Percentiles rank a stretch among this genome's conserved stretches.
These are phyloP conservation scores for Didymosphaeria variabile DNA, from an alignment of 2,329 filamentous ascomycete species.

Conservation along the genomic window DNA sequence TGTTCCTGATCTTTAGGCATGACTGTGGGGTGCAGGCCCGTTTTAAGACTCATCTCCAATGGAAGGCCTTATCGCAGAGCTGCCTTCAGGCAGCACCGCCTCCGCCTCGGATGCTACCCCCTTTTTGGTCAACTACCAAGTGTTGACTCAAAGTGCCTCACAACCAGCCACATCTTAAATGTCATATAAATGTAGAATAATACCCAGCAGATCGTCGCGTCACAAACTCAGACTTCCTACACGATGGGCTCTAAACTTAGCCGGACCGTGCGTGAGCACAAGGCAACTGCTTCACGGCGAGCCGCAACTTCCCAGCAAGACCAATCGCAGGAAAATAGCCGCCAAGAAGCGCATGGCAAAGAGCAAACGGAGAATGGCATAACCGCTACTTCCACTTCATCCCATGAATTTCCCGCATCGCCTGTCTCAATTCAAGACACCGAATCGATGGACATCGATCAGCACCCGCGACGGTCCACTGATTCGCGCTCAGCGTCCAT, in stretches of 20 bases:
- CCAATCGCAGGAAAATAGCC: constrained; percentile 19
- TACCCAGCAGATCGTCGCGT: too few species aligned
- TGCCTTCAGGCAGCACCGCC: constrained; percentile 40
- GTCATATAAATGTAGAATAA: constrained; percentile 11
- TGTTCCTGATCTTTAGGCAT: neutral
- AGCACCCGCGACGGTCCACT: neutral
- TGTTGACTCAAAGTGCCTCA: constrained; percentile 28
- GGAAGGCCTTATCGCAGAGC: constrained; percentile 25
- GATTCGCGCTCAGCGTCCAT: neutral
- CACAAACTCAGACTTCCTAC: neutral
- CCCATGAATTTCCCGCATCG: neutral
- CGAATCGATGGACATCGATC: constrained; percentile 16
- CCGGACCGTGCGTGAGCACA: constrained; percentile 29
- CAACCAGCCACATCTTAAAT: neutral
- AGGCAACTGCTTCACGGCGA: constrained; percentile 28
- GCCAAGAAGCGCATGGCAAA: constrained; percentile 15
- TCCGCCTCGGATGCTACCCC: constrained; percentile 9
- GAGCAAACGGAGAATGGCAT: constrained; percentile 7
- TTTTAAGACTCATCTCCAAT: constrained; percentile 28
- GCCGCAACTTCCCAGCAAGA: constrained; percentile 23
- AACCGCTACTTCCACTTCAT: constrained; percentile 12
- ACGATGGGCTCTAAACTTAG: constrained; percentile 42
- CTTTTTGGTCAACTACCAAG: constrained; percentile 32
- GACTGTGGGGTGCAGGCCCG: constrained; percentile 12
- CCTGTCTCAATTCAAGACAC: neutral